Evolutionary conservation across 805 yeast genomes (phyloP).

Genomic region (Starmera amethionina): DNA sequence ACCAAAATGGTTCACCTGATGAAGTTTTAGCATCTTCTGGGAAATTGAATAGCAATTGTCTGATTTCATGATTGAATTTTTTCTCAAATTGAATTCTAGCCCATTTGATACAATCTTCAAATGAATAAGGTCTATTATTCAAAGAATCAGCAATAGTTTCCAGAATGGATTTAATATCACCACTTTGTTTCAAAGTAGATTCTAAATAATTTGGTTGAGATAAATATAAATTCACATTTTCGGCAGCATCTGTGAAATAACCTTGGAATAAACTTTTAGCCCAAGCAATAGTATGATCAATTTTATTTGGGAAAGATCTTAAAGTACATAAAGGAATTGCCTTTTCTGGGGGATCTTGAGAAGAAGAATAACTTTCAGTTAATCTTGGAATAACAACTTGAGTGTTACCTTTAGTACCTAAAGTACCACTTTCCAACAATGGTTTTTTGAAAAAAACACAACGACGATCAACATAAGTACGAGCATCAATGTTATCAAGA

Average conservation of each 20-base stretch:
- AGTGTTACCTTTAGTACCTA: constrained; percentile 97
- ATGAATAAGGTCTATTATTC: constrained; percentile 73
- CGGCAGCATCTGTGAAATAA: constrained; percentile 83
- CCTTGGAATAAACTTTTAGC: constrained; percentile 93
- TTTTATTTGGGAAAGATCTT: constrained; percentile 95
- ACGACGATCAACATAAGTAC: constrained; percentile 95
- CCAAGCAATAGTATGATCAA: constrained; percentile 99
- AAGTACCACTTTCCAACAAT: constrained; percentile 89
- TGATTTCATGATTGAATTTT: constrained; percentile 76
- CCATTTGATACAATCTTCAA: constrained; percentile 94
- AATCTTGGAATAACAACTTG: constrained; percentile 91
- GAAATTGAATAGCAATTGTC: constrained; percentile 87
- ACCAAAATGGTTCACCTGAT: constrained; percentile 91
- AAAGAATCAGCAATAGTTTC: constrained; percentile 73
- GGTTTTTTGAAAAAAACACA: constrained; percentile 91
- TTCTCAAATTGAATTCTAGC: constrained; percentile 83
- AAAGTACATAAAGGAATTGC: constrained; percentile 95
- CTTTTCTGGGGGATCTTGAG: constrained; percentile 98
- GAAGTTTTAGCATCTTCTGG: constrained; percentile 91
- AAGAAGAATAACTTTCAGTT: constrained; percentile 93
- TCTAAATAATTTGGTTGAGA: constrained; percentile 91
- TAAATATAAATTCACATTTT: constrained; percentile 83
- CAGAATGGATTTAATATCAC: constrained; percentile 81
- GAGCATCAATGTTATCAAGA: constrained; percentile 93
- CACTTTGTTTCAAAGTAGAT: constrained; percentile 80